Conservation (phyloP, 2,329 filamentous ascomycete species). For the Neofusicoccum parvum region DNA sequence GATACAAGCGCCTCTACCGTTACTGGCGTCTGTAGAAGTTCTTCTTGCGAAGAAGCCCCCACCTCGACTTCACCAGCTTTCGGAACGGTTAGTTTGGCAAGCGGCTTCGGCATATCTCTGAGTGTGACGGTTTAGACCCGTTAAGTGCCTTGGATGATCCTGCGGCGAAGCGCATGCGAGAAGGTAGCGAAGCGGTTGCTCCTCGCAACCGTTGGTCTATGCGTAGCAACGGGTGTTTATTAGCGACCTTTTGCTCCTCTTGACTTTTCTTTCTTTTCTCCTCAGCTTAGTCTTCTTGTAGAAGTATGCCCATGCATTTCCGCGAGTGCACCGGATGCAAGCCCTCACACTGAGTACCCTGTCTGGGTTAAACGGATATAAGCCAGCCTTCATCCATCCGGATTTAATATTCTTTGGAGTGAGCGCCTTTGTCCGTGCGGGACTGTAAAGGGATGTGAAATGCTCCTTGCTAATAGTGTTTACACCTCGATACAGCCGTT, state of each 20-base stretch:
- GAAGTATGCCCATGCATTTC: too few species aligned
- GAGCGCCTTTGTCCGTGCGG: constrained; percentile 26
- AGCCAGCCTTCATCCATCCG: constrained; percentile 29
- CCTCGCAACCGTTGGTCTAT: too few species aligned
- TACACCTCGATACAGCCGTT: constrained; percentile 26
- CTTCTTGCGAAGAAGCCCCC: constrained; percentile 25
- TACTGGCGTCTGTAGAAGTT: constrained; percentile 30
- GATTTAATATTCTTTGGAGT: constrained; percentile 34
- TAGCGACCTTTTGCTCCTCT: too few species aligned
- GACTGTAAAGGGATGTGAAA: constrained; percentile 31
- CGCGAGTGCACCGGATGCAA: too few species aligned
- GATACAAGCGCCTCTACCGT: constrained; percentile 25
- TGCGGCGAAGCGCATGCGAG: too few species aligned
- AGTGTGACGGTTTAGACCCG: too few species aligned
- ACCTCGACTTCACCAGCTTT: constrained; percentile 24
- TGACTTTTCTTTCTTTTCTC: too few species aligned
- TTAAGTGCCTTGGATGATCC: too few species aligned
- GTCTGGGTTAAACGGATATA: constrained; percentile 35
- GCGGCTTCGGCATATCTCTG: constrained; percentile 29
- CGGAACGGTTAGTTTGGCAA: constrained; percentile 23
- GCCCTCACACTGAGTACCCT: constrained; percentile 36
- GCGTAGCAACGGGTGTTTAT: too few species aligned
- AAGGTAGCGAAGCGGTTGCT: too few species aligned
- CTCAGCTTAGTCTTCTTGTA: too few species aligned
- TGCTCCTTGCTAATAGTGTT: constrained; percentile 29